phyloP scores from a whole-genome alignment of 768 basidiomycete genomes.

The Amanita pseudoporphyria region DNA sequence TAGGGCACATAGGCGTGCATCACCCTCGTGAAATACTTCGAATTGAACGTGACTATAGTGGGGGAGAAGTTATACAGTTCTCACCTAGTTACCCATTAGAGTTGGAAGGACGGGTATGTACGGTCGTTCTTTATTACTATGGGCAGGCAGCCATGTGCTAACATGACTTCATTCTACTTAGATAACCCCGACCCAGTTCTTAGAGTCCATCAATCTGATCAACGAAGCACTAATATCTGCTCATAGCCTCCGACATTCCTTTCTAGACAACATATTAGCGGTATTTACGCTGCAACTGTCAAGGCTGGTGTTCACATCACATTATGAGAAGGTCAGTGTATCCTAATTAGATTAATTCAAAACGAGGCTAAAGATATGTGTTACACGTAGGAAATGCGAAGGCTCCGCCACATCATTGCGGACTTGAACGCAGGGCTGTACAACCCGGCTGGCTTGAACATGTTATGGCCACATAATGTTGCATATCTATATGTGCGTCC shows the following conservation, averaged over 20 bases:
- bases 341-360: conserved; percentile 4
- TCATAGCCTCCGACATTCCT: conserved; percentile 62
- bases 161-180: conserved; percentile 19
- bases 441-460: conserved; percentile 81
- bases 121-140: not conserved
- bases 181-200: conserved; percentile 88
- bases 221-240: conserved; percentile 86
- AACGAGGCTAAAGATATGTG: not conserved
- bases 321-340: conserved; percentile 68
- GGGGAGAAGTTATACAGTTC: conserved; percentile 89
- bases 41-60: conserved; percentile 86
- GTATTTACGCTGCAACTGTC: conserved; percentile 78
- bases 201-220: conserved; percentile 83
- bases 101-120: conserved; percentile 81
- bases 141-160: not conserved
- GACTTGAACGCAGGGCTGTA: conserved; percentile 64
- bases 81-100: conserved; percentile 84
- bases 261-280: conserved; percentile 72
- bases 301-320: conserved; percentile 53
- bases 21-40: conserved; percentile 89
- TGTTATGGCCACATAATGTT: conserved; percentile 75
- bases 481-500: conserved; percentile 87
- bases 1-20: conserved; percentile 82
- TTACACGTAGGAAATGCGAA: conserved; percentile 59
- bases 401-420: conserved; percentile 52